These are phyloP conservation scores for Fusarium paranaense DNA, from an alignment of 2,329 filamentous ascomycete species.

Conservation along the genomic window DNA sequence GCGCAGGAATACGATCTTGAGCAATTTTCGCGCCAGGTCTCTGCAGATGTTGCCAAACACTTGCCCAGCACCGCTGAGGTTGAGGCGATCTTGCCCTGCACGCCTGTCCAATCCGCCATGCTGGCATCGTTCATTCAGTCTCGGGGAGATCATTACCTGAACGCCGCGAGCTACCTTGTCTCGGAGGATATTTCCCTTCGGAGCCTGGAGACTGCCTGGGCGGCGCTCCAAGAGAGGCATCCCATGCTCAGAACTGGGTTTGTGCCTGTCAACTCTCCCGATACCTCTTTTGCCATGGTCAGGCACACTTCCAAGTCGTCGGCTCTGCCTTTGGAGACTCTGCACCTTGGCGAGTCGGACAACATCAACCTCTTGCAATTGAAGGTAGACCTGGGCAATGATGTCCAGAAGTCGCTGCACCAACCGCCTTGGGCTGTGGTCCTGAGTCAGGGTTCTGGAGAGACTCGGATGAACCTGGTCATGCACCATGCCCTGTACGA, in stretches of 20 bases:
- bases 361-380: slow-evolving; percentile 52
- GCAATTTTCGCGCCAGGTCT: slow-evolving; percentile 52
- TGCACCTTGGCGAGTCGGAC: not conserved
- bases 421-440: slow-evolving; percentile 73
- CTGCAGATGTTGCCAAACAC: slow-evolving; percentile 42
- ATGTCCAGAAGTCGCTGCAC: slow-evolving; percentile 59
- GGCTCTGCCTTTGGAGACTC: slow-evolving; percentile 20
- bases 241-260: slow-evolving; percentile 85
- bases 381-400: slow-evolving; percentile 47
- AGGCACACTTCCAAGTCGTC: slow-evolving; percentile 57
- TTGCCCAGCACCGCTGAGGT: slow-evolving; percentile 50
- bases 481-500: slow-evolving; percentile 90
- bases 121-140: slow-evolving; percentile 79
- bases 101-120: slow-evolving; percentile 83
- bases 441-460: slow-evolving; percentile 52
- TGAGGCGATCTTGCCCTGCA: slow-evolving; percentile 79
- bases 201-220: slow-evolving; percentile 70
- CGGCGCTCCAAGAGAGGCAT: slow-evolving; percentile 62
- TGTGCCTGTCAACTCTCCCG: slow-evolving; percentile 67
- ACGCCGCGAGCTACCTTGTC: slow-evolving; percentile 71
- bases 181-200: slow-evolving; percentile 51
- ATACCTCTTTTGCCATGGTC: slow-evolving; percentile 80
- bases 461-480: slow-evolving; percentile 56
- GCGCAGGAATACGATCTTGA: slow-evolving; percentile 53
- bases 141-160: slow-evolving; percentile 78